Conservation (phyloP, 2,329 filamentous ascomycete species). For the Pochonia chlamydosporia region DNA sequence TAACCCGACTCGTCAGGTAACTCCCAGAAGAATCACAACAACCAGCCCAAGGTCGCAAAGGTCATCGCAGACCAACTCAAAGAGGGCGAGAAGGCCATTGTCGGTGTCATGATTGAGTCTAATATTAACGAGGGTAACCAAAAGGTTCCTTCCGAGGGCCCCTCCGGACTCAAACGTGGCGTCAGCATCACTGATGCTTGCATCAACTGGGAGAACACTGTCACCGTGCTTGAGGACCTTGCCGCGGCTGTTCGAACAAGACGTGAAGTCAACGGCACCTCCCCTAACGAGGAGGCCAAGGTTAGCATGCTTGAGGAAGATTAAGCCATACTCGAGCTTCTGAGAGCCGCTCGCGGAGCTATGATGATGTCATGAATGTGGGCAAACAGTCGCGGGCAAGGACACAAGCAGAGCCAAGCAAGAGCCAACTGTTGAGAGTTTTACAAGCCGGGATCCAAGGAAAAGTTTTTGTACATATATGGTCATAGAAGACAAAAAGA, state of each 20-base stretch:
- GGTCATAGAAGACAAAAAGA: neutral
- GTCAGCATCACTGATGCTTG: slow-evolving; percentile 95
- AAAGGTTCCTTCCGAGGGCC: slow-evolving; percentile 82
- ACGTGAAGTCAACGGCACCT: slow-evolving; percentile 46
- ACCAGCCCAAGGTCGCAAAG: slow-evolving; percentile 74
- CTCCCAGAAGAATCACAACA: slow-evolving; percentile 94
- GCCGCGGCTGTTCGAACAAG: slow-evolving; percentile 77
- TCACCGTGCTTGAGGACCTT: slow-evolving; percentile 75
- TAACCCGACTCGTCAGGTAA: slow-evolving; percentile 55
- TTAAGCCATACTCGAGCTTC: slow-evolving; percentile 20
- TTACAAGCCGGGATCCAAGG: neutral
- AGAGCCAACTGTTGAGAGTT: neutral
- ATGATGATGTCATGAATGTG: slow-evolving; percentile 4
- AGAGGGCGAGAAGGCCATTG: slow-evolving; percentile 78
- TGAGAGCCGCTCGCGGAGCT: neutral
- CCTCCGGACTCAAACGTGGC: slow-evolving; percentile 72
- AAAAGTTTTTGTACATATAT: neutral
- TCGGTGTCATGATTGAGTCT: slow-evolving; percentile 98
- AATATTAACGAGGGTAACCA: slow-evolving; percentile 89
- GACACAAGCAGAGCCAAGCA: neutral
- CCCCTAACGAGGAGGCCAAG: slow-evolving; percentile 24
- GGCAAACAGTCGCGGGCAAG: neutral
- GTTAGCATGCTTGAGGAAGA: slow-evolving; percentile 48
- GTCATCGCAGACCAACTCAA: slow-evolving; percentile 78
- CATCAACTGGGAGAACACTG: slow-evolving; percentile 86